Evolutionary conservation across 495 filamentous ascomycete genomes (phyloP), one percentile per base, ranked within the genome.

Genomic region (Aspergillus saccharolyticus): DNA sequence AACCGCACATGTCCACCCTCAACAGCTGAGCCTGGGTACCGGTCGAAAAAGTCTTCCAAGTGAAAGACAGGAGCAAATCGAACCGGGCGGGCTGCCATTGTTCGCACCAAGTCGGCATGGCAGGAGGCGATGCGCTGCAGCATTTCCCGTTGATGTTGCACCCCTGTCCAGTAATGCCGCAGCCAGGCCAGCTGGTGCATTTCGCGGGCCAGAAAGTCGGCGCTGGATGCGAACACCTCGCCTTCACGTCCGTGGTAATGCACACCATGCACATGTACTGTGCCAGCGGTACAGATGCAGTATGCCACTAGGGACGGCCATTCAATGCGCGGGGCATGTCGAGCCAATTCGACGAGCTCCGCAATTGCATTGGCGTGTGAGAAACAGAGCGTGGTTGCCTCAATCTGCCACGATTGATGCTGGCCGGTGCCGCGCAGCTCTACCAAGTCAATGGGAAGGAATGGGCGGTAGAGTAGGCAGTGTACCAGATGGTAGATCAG

Each of bases 381-480:
- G 68, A 95, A 92, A 68, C 89, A 93, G 52, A 91, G 80, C 57
- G 91, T 90, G 0, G 89, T 92, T 0, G 89, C 87, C 63, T 91
- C 89, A 52, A 92, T 92, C 68, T 93, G 89, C 90, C 90, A 95
- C 33, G 88, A 90, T 66, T 92, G 89, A 60, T 95, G 89, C 63
- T 93, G 89, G 0, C 89, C 87, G 0, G 83, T 85, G 18, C 87
- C 88, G 39, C 87, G 80, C 8, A 93, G 77, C 61, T 93, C 89
- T 19, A 85, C 80, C 9, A 93, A 77, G 71, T 92, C 88, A 43
- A 95, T 87, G 1, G 90, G 89, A 15, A 95, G 76, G 65, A 93
- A 95, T 0, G 89, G 89, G 14, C 90, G 83, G 66, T 92, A 95
- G 17, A 95, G 84, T 19, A 95, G 76, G 61, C 89, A 92, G 66